phyloP scores from a whole-genome alignment of 176 grass and related monocot species.

The Chloris gayana region DNA sequence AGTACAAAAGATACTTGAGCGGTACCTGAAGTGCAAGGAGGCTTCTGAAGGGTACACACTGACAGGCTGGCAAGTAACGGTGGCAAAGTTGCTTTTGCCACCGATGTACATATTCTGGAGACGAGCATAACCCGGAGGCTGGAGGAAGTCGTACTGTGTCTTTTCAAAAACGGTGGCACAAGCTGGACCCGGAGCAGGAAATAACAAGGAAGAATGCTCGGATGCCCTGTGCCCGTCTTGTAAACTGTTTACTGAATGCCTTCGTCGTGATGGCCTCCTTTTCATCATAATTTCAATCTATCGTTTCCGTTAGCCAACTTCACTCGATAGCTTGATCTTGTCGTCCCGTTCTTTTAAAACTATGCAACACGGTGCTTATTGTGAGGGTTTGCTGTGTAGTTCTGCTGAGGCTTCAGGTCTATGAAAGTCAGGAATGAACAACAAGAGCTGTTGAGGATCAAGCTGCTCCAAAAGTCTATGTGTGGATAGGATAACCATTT shows the following conservation, averaged over 20 bases:
- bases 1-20: conserved; percentile 58
- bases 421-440: neutral
- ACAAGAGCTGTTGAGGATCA: neutral
- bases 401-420: neutral
- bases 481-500: neutral
- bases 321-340: neutral
- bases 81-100: neutral
- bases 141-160: conserved; percentile 15
- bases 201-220: conserved; percentile 4
- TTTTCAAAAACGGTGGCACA: conserved; percentile 23
- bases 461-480: neutral
- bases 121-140: conserved; percentile 21
- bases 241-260: conserved; percentile 3
- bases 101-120: conserved; percentile 33
- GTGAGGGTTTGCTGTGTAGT: neutral
- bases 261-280: neutral
- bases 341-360: neutral
- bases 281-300: neutral
- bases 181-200: neutral
- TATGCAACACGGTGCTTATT: neutral
- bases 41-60: neutral
- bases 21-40: conserved; percentile 21
- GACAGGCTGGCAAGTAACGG: neutral
- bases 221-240: conserved; percentile 1
- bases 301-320: neutral